A percentile compares a stretch with the other conserved stretches of the same genome.
These are phyloP conservation scores for Pseudogymnoascus sp. DNA, from an alignment of 2,329 filamentous ascomycete genomes.

Conservation along the genomic window DNA sequence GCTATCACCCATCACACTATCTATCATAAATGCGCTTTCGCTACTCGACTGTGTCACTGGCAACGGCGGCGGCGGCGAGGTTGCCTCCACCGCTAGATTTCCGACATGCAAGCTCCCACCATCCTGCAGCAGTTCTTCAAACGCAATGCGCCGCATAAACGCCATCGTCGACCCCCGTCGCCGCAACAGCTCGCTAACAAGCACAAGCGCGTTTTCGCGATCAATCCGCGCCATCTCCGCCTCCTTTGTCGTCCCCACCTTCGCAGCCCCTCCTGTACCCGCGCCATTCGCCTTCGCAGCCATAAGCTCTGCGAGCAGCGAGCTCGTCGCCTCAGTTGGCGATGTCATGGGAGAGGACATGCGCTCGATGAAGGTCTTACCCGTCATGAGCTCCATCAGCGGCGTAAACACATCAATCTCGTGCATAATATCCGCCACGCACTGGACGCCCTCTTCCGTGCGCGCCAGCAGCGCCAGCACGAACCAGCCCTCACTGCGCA, in stretches of 20 bases:
- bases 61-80: background rate
- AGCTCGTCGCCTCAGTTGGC: background rate
- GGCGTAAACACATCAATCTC: conserved; percentile 35
- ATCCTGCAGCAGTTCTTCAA: conserved; percentile 41
- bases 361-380: conserved; percentile 28
- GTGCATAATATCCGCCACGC: conserved; percentile 37
- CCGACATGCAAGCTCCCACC: conserved; percentile 33
- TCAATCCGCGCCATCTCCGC: conserved; percentile 44
- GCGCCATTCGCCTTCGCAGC: background rate
- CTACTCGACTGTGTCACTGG: conserved; percentile 3
- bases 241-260: conserved; percentile 13
- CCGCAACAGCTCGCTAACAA: conserved; percentile 47
- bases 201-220: conserved; percentile 52
- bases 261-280: background rate
- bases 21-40: background rate
- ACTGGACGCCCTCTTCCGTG: conserved; percentile 38
- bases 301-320: background rate
- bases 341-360: conserved; percentile 8
- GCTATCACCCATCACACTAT: background rate
- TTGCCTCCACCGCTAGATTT: conserved; percentile 16
- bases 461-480: conserved; percentile 52
- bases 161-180: conserved; percentile 35
- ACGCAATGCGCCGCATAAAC: conserved; percentile 30
- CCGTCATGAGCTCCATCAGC: conserved; percentile 42
- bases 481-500: conserved; percentile 55